Percentiles rank a stretch among this genome's conserved stretches.
Conservation (phyloP, 2,329 filamentous ascomycete species). For the Monilinia fructicola region DNA sequence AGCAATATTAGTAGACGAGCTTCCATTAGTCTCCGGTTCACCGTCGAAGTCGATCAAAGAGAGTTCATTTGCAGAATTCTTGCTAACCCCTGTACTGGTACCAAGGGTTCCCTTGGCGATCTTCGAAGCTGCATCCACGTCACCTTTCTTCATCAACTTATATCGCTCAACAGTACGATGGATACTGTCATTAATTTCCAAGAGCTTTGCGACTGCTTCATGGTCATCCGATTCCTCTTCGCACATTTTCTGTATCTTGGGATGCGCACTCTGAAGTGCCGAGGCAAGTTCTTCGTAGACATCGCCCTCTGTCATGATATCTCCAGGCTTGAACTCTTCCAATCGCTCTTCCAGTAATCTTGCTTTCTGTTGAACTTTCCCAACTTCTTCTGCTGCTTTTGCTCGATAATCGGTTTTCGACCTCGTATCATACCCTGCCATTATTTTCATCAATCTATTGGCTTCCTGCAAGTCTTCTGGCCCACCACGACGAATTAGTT, state of each 20-base stretch:
- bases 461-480: conserved; percentile 95
- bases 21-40: conserved; percentile 57
- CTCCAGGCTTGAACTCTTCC: conserved; percentile 77
- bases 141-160: conserved; percentile 93
- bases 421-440: conserved; percentile 95
- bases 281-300: conserved; percentile 82
- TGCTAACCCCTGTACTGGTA: conserved; percentile 62
- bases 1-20: conserved; percentile 46
- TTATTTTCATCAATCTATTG: conserved; percentile 97
- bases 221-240: conserved; percentile 97
- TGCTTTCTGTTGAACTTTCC: conserved; percentile 94
- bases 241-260: conserved; percentile 99
- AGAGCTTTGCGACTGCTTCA: conserved; percentile 89
- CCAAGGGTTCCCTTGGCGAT: conserved; percentile 80
- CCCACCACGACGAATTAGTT: conserved; percentile 87
- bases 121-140: conserved; percentile 77
- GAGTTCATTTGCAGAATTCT: conserved; percentile 71
- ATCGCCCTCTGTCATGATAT: conserved; percentile 68
- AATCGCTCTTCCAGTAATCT: conserved; percentile 89
- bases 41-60: conserved; percentile 91
- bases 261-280: conserved; percentile 87
- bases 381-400: conserved; percentile 93
- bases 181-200: conserved; percentile 99
- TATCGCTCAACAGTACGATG: conserved; percentile 94
- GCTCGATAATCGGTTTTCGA: conserved; percentile 97